Percentiles rank a stretch among this genome's conserved stretches.
Evolutionary conservation across 169 alveolate genomes (phyloP).

Genomic region (Eimeria brunetti): DNA sequence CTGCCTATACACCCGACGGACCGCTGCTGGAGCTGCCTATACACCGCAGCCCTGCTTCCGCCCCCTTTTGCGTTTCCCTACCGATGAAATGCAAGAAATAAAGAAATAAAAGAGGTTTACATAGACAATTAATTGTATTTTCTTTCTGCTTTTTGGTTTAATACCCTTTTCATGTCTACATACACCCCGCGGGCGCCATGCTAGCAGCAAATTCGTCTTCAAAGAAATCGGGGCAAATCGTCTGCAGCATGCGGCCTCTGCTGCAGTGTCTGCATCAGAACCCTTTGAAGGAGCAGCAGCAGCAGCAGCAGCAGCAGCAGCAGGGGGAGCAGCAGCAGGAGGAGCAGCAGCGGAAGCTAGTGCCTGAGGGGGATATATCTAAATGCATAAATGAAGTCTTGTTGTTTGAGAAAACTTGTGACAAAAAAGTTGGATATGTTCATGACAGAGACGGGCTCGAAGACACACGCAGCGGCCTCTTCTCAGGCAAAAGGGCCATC

Average conservation of each 20-base stretch:
- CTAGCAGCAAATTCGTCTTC: constrained; percentile 56
- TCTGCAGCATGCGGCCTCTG: constrained; percentile 90
- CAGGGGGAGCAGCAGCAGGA: constrained; percentile 10
- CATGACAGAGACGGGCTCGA: constrained; percentile 92
- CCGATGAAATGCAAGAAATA: not conserved
- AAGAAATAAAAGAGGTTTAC: too few relatives aligned
- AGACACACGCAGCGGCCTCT: constrained; percentile 90
- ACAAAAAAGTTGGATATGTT: constrained; percentile 87
- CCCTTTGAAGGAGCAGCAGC: constrained; percentile 3
- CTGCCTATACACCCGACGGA: too few relatives aligned
- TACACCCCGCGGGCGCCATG: not conserved
- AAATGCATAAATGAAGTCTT: constrained; percentile 87
- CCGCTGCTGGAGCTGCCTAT: too few relatives aligned
- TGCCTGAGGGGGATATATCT: constrained; percentile 86
- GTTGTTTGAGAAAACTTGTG: constrained; percentile 90
- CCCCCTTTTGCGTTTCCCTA: not conserved
- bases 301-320: constrained; percentile 36
- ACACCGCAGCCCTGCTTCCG: too few relatives aligned
- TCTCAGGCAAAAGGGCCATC: constrained; percentile 82
- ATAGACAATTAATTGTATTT: too few relatives aligned
- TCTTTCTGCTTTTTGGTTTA: not conserved
- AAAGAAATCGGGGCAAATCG: constrained; percentile 80
- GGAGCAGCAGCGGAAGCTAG: constrained; percentile 21
- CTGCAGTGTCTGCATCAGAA: constrained; percentile 85
- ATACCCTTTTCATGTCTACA: not conserved